Base-by-base conservation (phyloP, 192 early-diverging fungal species). In the Oehlia diaphana region DNA sequence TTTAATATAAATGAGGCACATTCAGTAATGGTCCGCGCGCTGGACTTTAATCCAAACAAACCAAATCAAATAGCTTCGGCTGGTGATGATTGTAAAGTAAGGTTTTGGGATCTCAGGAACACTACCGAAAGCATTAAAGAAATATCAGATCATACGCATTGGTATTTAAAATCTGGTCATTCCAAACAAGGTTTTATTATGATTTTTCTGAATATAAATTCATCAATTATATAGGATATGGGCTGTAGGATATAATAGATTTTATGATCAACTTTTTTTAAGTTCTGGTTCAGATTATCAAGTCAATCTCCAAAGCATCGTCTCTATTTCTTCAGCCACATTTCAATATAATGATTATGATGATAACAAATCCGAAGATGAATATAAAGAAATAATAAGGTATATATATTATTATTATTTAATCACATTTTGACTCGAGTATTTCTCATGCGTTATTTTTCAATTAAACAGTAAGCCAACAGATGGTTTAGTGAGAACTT, bases 261-360 rank as follows among this genome's bases (percentile, higher is more conserved):
- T 91, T 81, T 95, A 99, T 81, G 97, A 99, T 83, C 97, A 99
- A 85, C 84, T 99, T 19, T 82, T 99, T 23, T 86, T 99, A 39
- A 90, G 94, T 0, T 93, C 94, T 0, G 88, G 95, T 64, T 93
- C 93, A 0, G 97, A 99, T 80, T 94, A 93, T 68, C 85, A 89
- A 70, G 97, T 99, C 4, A 95, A 95, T 78, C 83, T 99, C 31
- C 91, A 98, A 58, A 95, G 92, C 79, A 88, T 92, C 1, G 92
- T 97, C 9, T 95, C 94, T 0, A 91, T 95, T 7, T 97, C 96
- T 3, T 96, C 95, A 21, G 93, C 94, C 0, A 89, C 91, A 0
- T 84, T 86, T 67, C 82, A 83, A 58, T 78, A 86, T 16, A 67
- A 83, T 35, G 84, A 82, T 8, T 81, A 81, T 63, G 87, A 82